Base-by-base conservation (phyloP, 2,329 filamentous ascomycete genomes). In the Xylaria arbuscula region DNA sequence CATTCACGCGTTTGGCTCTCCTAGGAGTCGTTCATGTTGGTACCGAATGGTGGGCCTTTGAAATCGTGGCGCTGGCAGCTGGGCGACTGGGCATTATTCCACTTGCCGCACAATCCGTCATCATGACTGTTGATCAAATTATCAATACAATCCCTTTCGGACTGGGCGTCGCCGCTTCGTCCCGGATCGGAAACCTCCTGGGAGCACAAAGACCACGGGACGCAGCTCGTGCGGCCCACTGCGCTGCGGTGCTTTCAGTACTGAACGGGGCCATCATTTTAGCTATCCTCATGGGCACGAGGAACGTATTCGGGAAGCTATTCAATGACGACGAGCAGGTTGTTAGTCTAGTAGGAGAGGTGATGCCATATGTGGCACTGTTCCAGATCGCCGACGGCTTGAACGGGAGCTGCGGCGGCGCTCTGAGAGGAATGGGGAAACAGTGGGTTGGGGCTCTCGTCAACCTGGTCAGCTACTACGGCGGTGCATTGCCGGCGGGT, bases 11-110 rank as follows among this genome's bases (percentile, higher is more conserved):
- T 10, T 87, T 97, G 3, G 92, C 93, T 0, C 80, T 91, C 15
- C 83, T 97, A 0, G 94, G 93, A 0, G 85, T 97, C 50, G 81
- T 97, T 3, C 93, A 97, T 71, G 92, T 97, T 5, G 94, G 93
- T 3, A 96, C 93, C 0, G 94, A 97, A 80, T 97, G 93, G 93
- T 97, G 93, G 93, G 94, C 93, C 0, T 97, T 97, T 74, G 93
- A 97, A 80, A 95, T 97, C 72, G 93, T 97, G 1, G 93, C 93
- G 0, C 86, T 97, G 0, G 92, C 92, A 1, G 93, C 93, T 5
- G 93, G 93, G 0, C 87, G 90, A 42, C 86, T 97, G 0, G 94
- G 94, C 3, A 94, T 92, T 0, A 87, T 94, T 40, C 87, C 93
- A 0, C 84, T 97, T 0, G 93, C 93, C 0, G 92, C 93, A 0